Evolutionary conservation across 371 early-diverging fungal species (phyloP).

Genomic region (Batrachochytrium dendrobatidis): DNA sequence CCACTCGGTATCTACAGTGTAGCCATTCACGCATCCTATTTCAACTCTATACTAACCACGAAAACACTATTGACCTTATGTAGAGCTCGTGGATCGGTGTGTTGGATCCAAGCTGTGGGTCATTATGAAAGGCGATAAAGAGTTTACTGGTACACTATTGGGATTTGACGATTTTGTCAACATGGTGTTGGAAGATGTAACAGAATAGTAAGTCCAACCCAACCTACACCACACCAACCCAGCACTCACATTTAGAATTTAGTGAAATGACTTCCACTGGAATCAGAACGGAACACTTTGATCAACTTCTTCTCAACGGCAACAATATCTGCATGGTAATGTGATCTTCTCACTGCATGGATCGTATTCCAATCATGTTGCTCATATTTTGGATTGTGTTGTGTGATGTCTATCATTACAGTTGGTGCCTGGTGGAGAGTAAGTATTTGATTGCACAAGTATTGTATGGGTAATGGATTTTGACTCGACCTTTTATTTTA

Average conservation of each 20-base stretch:
- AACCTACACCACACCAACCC: neutral
- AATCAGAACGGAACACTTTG: conserved; percentile 61
- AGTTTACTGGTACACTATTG: conserved; percentile 87
- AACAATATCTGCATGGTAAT: conserved; percentile 91
- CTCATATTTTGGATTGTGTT: no score
- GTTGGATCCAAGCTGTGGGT: conserved; percentile 96
- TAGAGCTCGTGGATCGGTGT: conserved; percentile 95
- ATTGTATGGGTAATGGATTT: no score
- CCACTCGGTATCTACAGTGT: no score
- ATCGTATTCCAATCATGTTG: no score
- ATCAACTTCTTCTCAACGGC: conserved; percentile 90
- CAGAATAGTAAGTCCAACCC: conserved; percentile 69
- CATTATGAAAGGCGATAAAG: conserved; percentile 90
- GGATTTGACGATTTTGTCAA: conserved; percentile 99
- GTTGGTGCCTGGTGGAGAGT: no score
- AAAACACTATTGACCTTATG: no score
- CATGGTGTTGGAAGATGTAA: conserved; percentile 88
- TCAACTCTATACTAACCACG: no score
- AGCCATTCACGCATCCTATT: no score
- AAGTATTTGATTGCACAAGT: no score
- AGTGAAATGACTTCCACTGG: conserved; percentile 77
- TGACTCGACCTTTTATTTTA: no score
- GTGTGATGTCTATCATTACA: no score
- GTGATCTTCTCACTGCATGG: no score
- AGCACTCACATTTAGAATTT: neutral